phyloP scores from a whole-genome alignment of 768 basidiomycete species.

The Neoboletus brunneissimus region DNA sequence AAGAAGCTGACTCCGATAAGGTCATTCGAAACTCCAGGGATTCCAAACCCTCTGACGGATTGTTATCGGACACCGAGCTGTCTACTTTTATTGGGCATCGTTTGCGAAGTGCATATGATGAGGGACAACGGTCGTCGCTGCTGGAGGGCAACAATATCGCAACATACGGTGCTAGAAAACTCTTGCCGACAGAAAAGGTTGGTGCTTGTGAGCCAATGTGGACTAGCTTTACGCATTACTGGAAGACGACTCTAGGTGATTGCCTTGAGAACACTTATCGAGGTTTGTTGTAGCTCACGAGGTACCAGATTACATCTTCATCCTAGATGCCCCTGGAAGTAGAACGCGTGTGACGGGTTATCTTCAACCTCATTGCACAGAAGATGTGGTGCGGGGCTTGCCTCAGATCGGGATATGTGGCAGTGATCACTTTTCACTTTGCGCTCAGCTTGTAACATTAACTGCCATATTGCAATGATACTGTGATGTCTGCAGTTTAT shows the following conservation, averaged over 20 bases:
- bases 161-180: conserved; percentile 53
- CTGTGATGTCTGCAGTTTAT: conserved; percentile 1
- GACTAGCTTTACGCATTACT: conserved; percentile 87
- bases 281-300: conserved; percentile 6
- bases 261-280: background rate
- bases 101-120: conserved; percentile 70
- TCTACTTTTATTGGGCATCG: conserved; percentile 36
- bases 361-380: conserved; percentile 56
- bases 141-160: conserved; percentile 17
- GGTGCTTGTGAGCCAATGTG: conserved; percentile 78
- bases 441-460: conserved; percentile 50
- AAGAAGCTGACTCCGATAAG: conserved; percentile 55
- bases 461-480: conserved; percentile 8
- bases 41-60: conserved; percentile 59
- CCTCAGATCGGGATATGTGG: conserved; percentile 79
- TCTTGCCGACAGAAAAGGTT: conserved; percentile 37
- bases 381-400: conserved; percentile 66
- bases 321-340: conserved; percentile 46
- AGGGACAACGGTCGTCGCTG: conserved; percentile 37
- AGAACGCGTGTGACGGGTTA: conserved; percentile 47
- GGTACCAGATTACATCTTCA: conserved; percentile 82
- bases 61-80: conserved; percentile 62
- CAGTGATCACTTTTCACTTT: conserved; percentile 84
- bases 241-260: conserved; percentile 78
- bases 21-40: conserved; percentile 72